Conservation (phyloP, 1,284 basidiomycete species). For the Gomphus sp. region DNA sequence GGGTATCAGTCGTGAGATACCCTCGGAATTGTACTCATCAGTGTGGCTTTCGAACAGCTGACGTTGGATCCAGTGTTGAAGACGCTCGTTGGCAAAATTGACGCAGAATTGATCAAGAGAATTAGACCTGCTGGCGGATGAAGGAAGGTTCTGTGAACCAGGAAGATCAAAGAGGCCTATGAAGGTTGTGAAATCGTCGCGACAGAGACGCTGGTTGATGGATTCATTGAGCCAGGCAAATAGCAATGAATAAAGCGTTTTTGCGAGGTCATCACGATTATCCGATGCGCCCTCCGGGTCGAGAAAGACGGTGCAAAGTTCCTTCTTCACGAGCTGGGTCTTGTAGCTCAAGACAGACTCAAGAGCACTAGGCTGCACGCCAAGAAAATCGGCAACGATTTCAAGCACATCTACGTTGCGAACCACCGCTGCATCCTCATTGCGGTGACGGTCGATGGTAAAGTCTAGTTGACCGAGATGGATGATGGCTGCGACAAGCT, state of each 20-base stretch:
- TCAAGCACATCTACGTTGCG: slow-evolving; percentile 72
- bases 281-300: slow-evolving; percentile 89
- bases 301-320: slow-evolving; percentile 93
- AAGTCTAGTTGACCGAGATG: slow-evolving; percentile 97
- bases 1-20: slow-evolving; percentile 65
- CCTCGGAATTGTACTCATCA: slow-evolving; percentile 79
- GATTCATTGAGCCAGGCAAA: slow-evolving; percentile 97
- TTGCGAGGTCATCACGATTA: slow-evolving; percentile 90
- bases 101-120: slow-evolving; percentile 94
- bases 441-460: slow-evolving; percentile 68
- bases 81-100: slow-evolving; percentile 90
- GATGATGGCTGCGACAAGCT: slow-evolving; percentile 89
- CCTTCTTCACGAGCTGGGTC: slow-evolving; percentile 87
- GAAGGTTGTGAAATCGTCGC: slow-evolving; percentile 85
- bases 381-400: slow-evolving; percentile 86
- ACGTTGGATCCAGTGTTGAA: slow-evolving; percentile 80
- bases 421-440: slow-evolving; percentile 85
- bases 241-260: slow-evolving; percentile 87
- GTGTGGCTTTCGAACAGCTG: slow-evolving; percentile 72
- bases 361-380: slow-evolving; percentile 66
- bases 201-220: slow-evolving; percentile 90
- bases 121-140: slow-evolving; percentile 58
- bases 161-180: slow-evolving; percentile 95
- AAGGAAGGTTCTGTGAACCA: slow-evolving; percentile 82
- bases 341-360: slow-evolving; percentile 87